Conservation (phyloP, 192 early-diverging fungal genomes). For the Backusella circina region DNA sequence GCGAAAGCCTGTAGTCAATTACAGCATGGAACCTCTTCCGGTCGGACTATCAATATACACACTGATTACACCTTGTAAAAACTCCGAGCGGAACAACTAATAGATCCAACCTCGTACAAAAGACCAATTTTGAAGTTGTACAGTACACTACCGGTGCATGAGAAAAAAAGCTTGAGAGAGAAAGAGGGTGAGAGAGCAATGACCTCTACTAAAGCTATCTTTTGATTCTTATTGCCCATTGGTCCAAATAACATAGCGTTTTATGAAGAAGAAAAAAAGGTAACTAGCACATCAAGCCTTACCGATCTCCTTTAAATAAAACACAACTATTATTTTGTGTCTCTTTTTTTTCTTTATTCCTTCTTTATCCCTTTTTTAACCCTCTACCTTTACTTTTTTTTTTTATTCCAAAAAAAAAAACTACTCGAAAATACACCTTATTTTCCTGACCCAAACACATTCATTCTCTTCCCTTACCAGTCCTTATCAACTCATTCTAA, state of each 20-base stretch:
- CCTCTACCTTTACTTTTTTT: constrained; percentile 4
- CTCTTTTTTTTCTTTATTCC: background rate
- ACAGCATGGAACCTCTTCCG: constrained; percentile 15
- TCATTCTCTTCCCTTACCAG: background rate
- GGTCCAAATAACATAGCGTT: constrained; percentile 6
- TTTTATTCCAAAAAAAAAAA: background rate
- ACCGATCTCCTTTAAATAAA: background rate
- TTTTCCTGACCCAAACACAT: background rate
- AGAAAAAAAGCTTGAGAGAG: constrained; percentile 8
- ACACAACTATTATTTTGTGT: background rate
- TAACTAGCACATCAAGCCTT: constrained; percentile 8
- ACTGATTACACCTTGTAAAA: background rate
- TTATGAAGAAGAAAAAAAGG: constrained; percentile 1
- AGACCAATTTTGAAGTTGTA: background rate
- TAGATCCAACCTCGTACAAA: background rate
- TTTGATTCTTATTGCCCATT: constrained; percentile 8
- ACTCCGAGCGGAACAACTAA: constrained; percentile 10
- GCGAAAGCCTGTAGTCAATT: background rate
- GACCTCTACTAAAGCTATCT: background rate
- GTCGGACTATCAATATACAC: constrained; percentile 6
- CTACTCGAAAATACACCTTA: background rate
- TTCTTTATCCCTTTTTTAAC: background rate
- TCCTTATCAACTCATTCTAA: constrained; percentile 6
- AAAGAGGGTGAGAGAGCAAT: background rate
- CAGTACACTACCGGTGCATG: constrained; percentile 19